A percentile compares a stretch with the other conserved stretches of the same genome.
Evolutionary conservation across 2,329 filamentous ascomycete genomes (phyloP).

Genomic region (Geosmithia putterillii): DNA sequence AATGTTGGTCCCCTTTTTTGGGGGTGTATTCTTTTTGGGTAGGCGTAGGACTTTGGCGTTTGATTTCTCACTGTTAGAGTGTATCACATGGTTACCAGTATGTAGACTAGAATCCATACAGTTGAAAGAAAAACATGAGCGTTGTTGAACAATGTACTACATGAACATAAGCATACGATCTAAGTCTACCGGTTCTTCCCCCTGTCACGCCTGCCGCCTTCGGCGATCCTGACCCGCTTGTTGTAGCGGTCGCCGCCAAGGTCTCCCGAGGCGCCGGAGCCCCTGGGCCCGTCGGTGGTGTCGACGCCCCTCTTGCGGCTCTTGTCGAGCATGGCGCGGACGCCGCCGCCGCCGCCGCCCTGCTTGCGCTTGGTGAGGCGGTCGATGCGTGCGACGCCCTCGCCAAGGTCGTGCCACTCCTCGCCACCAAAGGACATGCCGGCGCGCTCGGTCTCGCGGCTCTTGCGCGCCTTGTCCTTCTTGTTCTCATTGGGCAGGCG

Average conservation of each 20-base stretch:
- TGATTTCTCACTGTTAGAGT: too few relatives aligned
- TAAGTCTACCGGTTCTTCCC: constrained; percentile 24
- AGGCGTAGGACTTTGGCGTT: too few relatives aligned
- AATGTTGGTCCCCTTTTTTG: too few relatives aligned
- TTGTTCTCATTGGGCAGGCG: constrained; percentile 79
- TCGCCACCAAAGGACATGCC: constrained; percentile 75
- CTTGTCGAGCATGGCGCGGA: constrained; percentile 59
- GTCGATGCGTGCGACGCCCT: constrained; percentile 79
- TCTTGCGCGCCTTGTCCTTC: constrained; percentile 64
- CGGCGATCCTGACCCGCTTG: constrained; percentile 50
- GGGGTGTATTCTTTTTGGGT: too few relatives aligned
- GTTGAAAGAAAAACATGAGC: too few relatives aligned
- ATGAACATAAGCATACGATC: not conserved
- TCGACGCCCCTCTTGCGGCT: constrained; percentile 71
- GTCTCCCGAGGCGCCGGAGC: constrained; percentile 34
- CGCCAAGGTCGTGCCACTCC: constrained; percentile 78
- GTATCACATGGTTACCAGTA: too few relatives aligned
- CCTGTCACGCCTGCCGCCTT: constrained; percentile 30
- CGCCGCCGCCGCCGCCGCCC: constrained; percentile 38
- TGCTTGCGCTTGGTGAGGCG: constrained; percentile 63
- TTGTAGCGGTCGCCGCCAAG: constrained; percentile 65
- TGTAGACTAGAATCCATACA: too few relatives aligned
- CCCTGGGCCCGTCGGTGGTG: constrained; percentile 54
- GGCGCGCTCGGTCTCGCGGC: constrained; percentile 33
- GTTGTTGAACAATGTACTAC: too few relatives aligned